A percentile compares a stretch with the other conserved stretches of the same genome.
Evolutionary conservation across 2,329 filamentous ascomycete genomes (phyloP).

Genomic region (Harringtonia aguacate): DNA sequence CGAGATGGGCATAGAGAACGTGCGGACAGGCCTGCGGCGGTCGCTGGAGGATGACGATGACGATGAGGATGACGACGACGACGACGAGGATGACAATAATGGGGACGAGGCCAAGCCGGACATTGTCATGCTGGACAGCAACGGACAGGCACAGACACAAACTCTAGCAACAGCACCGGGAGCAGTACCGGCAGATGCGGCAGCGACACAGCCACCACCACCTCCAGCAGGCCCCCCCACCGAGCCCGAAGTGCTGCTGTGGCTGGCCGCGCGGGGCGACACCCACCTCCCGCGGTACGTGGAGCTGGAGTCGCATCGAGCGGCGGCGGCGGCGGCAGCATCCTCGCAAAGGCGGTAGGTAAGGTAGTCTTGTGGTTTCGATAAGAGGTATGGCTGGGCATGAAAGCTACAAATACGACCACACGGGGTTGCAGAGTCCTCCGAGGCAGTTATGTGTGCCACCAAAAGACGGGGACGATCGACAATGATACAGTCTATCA

Average conservation of each 20-base stretch:
- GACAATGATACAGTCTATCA: too few relatives aligned
- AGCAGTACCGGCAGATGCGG: too few relatives aligned
- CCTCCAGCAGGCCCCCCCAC: conserved; percentile 19
- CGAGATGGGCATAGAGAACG: conserved; percentile 53
- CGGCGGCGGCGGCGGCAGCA: conserved; percentile 2
- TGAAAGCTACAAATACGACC: too few relatives aligned
- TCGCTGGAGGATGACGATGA: conserved; percentile 38
- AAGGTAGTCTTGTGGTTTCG: too few relatives aligned
- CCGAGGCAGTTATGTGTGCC: too few relatives aligned
- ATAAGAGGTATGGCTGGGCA: too few relatives aligned
- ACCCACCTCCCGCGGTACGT: conserved; percentile 33
- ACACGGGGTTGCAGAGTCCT: too few relatives aligned
- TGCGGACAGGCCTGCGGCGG: conserved; percentile 59
- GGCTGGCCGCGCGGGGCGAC: conserved; percentile 33
- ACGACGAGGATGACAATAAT: conserved; percentile 40
- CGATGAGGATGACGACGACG: conserved; percentile 48
- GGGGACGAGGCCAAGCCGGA: conserved; percentile 28
- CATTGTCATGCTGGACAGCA: conserved; percentile 5
- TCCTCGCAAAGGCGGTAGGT: conserved; percentile 7
- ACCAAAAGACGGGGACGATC: too few relatives aligned
- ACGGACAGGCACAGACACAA: neutral
- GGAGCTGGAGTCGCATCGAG: conserved; percentile 20
- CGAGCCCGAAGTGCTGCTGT: conserved; percentile 36
- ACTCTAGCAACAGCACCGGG: conserved; percentile 11
- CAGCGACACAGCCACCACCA: conserved; percentile 12